Conservation (phyloP, 768 basidiomycete species). For the Suillus occidentalis region DNA sequence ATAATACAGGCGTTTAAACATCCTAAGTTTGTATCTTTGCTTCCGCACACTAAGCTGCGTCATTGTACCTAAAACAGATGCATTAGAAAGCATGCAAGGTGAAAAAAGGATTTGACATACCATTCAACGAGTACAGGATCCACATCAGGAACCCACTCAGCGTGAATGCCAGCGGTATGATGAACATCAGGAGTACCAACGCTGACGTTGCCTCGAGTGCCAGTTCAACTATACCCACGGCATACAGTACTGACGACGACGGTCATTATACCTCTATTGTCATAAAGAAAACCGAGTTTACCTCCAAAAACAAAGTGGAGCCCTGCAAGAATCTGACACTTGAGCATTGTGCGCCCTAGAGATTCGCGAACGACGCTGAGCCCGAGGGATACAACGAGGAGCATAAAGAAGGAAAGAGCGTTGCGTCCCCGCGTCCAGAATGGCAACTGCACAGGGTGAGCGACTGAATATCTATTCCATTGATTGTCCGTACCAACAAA, state of each 20-base stretch:
- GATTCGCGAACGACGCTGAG: slow-evolving; percentile 90
- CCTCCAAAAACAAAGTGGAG: slow-evolving; percentile 95
- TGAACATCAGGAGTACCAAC: slow-evolving; percentile 80
- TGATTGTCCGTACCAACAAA: slow-evolving; percentile 68
- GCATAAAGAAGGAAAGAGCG: slow-evolving; percentile 92
- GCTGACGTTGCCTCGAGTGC: slow-evolving; percentile 90
- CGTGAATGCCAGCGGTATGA: slow-evolving; percentile 92
- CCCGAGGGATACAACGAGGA: slow-evolving; percentile 90
- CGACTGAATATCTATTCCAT: background rate
- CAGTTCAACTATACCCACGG: slow-evolving; percentile 92
- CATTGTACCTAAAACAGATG: slow-evolving; percentile 68
- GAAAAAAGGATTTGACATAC: slow-evolving; percentile 41
- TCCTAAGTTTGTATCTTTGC: slow-evolving; percentile 79
- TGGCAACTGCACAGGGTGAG: slow-evolving; percentile 62
- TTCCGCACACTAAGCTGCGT: slow-evolving; percentile 82
- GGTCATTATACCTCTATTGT: background rate
- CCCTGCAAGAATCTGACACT: slow-evolving; percentile 75
- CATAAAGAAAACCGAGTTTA: slow-evolving; percentile 41
- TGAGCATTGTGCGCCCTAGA: slow-evolving; percentile 81
- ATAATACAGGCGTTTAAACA: slow-evolving; percentile 86
- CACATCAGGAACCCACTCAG: slow-evolving; percentile 95
- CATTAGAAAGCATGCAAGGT: background rate
- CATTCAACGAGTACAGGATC: slow-evolving; percentile 90
- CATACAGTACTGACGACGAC: slow-evolving; percentile 71
- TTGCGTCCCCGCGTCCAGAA: slow-evolving; percentile 94